Percentiles rank a stretch among this genome's conserved stretches.
Conservation (phyloP, 2,329 filamentous ascomycete species). For the Nemania bipapillata region DNA sequence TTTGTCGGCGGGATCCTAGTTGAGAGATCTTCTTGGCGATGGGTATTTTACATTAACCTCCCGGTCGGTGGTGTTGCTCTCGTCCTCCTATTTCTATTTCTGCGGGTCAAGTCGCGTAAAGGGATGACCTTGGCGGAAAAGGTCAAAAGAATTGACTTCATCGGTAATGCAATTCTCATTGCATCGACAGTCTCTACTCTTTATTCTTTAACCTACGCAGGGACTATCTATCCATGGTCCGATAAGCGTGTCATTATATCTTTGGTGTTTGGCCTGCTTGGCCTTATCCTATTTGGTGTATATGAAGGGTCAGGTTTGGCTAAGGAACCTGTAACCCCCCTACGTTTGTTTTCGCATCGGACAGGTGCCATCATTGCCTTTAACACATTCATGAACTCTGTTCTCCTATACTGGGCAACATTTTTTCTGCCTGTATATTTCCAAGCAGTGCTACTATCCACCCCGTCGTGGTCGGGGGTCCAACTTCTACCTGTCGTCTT, state of each 20-base stretch:
- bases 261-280: slow-evolving; percentile 28
- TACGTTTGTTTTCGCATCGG: slow-evolving; percentile 56
- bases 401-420: slow-evolving; percentile 53
- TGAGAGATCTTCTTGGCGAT: not conserved
- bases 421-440: slow-evolving; percentile 61
- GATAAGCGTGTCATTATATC: slow-evolving; percentile 25
- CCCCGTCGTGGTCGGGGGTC: slow-evolving; percentile 49
- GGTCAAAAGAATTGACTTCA: not conserved
- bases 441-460: slow-evolving; percentile 53
- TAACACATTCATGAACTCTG: slow-evolving; percentile 53
- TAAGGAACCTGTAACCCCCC: slow-evolving; percentile 53
- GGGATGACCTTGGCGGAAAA: slow-evolving; percentile 22
- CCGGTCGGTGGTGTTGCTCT: slow-evolving; percentile 41
- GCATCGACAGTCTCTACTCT: slow-evolving; percentile 29
- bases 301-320: not conserved
- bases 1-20: slow-evolving; percentile 18
- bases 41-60: slow-evolving; percentile 31
- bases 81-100: slow-evolving; percentile 42
- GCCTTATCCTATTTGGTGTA: slow-evolving; percentile 23
- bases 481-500: slow-evolving; percentile 3
- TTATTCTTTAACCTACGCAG: slow-evolving; percentile 35
- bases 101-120: slow-evolving; percentile 36
- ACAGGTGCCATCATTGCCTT: slow-evolving; percentile 52
- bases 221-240: slow-evolving; percentile 32
- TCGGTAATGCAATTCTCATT: slow-evolving; percentile 17